Base-by-base conservation (phyloP, 1,284 basidiomycete species). In the Kalmanozyma brasiliensis region DNA sequence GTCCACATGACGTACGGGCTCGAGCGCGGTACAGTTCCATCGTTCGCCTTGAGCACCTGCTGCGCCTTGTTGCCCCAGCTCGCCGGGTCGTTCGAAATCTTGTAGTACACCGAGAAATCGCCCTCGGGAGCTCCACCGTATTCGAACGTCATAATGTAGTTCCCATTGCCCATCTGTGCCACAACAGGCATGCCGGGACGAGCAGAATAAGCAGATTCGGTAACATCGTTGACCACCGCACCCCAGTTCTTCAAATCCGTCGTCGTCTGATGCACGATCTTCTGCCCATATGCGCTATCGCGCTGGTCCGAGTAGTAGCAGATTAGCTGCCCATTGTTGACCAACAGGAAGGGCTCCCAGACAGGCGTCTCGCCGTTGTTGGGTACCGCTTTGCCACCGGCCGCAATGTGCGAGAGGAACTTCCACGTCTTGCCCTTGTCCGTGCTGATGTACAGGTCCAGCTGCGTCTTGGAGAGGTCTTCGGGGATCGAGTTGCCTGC, bases 281-380 rank as follows among this genome's bases (percentile, higher is more conserved):
- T 83, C 63, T 84, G 82, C 4, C 81, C 82, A 56, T 83, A 76
- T 11, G 26, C 51, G 14, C 81, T 68, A 52, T 83, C 82, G 5
- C 82, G 78, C 58, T 84, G 82, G 56, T 84, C 83, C 7, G 82
- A 83, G 72, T 83, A 84, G 71, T 79, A 84, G 48, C 79, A 66
- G 46, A 83, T 74, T 20, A 84, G 67, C 62, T 82, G 74, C 51
- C 74, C 66, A 41, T 82, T 75, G 65, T 76, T 79, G 14, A 74
- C 68, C 49, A 82, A 64, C 42, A 83, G 51, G 70, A 80, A 83
- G 3, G 82, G 82, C 65, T 82, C 82, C 82, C 82, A 83, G 4
- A 83, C 77, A 1, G 82, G 80, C 3, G 79, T 82, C 49, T 70
- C 46, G 34, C 76, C 79, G 41, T 78, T 77, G 32, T 60, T 59